Evolutionary conservation across 768 basidiomycete species (phyloP).

Genomic region (Punctularia strigosozonata): DNA sequence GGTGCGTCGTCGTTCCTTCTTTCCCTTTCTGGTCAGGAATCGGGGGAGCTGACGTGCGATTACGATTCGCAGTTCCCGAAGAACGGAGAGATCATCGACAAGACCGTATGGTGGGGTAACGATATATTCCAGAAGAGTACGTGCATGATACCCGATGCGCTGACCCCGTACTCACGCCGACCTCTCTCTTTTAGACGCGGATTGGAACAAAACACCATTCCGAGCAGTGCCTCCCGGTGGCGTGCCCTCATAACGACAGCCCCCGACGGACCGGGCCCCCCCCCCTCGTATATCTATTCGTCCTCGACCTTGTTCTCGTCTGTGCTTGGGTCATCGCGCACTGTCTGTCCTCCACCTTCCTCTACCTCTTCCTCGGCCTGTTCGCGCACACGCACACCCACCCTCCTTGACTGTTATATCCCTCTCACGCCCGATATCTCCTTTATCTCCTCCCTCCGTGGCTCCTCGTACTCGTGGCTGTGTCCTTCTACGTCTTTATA

Average conservation of each 20-base stretch:
- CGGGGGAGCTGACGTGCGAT: no score
- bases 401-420: no score
- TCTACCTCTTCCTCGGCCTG: no score
- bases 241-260: background rate
- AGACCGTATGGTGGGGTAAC: conserved; percentile 31
- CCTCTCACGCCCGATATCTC: no score
- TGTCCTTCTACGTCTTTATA: no score
- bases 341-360: background rate
- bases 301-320: background rate
- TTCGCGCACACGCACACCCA: no score
- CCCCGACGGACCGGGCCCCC: no score
- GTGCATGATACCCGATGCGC: conserved; percentile 1
- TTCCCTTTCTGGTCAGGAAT: no score
- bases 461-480: no score
- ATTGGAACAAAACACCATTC: background rate
- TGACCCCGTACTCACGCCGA: background rate
- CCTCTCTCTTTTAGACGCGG: background rate
- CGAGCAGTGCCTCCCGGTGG: background rate
- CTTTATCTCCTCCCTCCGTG: no score
- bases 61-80: conserved; percentile 26
- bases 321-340: background rate
- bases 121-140: conserved; percentile 16
- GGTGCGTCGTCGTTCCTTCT: conserved; percentile 22
- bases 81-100: conserved; percentile 16
- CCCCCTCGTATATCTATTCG: background rate